phyloP scores from a whole-genome alignment of 2,329 filamentous ascomycete genomes.

The Trichoderma atrobrunneum region DNA sequence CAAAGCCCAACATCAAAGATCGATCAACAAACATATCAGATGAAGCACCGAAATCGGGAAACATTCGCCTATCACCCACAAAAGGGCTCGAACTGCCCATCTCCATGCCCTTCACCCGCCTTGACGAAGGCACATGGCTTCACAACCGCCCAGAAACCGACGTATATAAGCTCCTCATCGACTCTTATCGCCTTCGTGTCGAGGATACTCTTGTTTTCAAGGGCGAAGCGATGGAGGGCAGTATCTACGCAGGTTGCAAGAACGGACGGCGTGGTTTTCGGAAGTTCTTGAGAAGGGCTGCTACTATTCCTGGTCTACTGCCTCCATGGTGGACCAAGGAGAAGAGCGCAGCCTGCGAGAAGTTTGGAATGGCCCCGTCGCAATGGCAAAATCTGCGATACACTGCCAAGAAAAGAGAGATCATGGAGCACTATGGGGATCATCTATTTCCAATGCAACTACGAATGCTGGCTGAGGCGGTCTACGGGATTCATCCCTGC shows the following conservation, averaged over 20 bases:
- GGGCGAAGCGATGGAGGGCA: conserved; percentile 28
- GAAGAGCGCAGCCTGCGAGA: conserved; percentile 40
- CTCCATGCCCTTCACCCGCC: conserved; percentile 39
- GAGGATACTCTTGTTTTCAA: conserved; percentile 36
- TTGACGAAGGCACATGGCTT: conserved; percentile 41
- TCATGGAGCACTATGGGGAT: conserved; percentile 45
- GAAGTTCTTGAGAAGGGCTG: conserved; percentile 35
- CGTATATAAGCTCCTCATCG: conserved; percentile 46
- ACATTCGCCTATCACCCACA: background rate
- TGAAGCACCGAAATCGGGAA: conserved; percentile 20
- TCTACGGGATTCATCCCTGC: conserved; percentile 30
- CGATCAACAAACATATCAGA: background rate
- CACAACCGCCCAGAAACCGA: conserved; percentile 43
- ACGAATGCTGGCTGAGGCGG: conserved; percentile 44
- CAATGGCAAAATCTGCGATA: conserved; percentile 28
- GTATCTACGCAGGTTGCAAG: conserved; percentile 30
- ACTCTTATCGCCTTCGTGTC: conserved; percentile 47
- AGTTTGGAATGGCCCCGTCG: conserved; percentile 29
- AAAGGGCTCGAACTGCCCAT: conserved; percentile 28
- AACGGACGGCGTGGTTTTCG: conserved; percentile 34
- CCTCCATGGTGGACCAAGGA: conserved; percentile 45
- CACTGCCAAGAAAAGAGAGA: conserved; percentile 33
- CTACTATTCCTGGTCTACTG: conserved; percentile 32
- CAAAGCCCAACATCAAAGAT: conserved; percentile 36
- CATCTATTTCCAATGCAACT: conserved; percentile 47